Evolutionary conservation across 495 filamentous ascomycete genomes (phyloP).

Genomic region (Delitschia confertaspora): DNA sequence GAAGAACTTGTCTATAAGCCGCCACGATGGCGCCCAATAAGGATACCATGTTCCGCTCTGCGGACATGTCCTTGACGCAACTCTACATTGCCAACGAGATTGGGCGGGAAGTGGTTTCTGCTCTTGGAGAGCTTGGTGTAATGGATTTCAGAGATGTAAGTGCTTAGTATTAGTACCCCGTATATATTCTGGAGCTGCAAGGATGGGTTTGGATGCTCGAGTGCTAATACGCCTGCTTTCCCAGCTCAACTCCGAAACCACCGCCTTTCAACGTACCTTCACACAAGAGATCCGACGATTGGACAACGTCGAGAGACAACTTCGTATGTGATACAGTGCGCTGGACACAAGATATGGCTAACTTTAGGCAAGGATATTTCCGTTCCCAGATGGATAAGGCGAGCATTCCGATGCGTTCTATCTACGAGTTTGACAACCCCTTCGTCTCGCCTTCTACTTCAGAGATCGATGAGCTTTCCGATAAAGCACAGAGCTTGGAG

Average conservation of each 20-base stretch:
- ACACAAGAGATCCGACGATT: constrained; percentile 94
- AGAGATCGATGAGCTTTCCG: constrained; percentile 91
- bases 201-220: constrained; percentile 13
- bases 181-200: constrained; percentile 3
- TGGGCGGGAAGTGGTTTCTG: constrained; percentile 92
- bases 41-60: constrained; percentile 97
- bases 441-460: constrained; percentile 78
- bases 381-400: constrained; percentile 90
- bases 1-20: constrained; percentile 13
- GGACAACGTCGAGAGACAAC: constrained; percentile 95
- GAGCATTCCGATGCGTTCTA: constrained; percentile 67
- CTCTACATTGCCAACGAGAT: constrained; percentile 99
- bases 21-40: constrained; percentile 46
- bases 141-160: constrained; percentile 96
- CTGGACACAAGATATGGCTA: constrained; percentile 7
- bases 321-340: constrained; percentile 54
- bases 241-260: constrained; percentile 78
- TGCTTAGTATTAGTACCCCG: constrained; percentile 10
- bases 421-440: constrained; percentile 74
- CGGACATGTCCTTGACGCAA: constrained; percentile 99
- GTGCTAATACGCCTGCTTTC: constrained; percentile 16
- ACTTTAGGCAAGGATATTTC: constrained; percentile 64
- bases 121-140: constrained; percentile 87
- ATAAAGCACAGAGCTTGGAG: constrained; percentile 84
- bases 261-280: constrained; percentile 92